Evolutionary conservation across 2,329 filamentous ascomycete species (phyloP), one percentile per base, ranked within the genome.

Genomic region (Trichoderma cornu-damae): DNA sequence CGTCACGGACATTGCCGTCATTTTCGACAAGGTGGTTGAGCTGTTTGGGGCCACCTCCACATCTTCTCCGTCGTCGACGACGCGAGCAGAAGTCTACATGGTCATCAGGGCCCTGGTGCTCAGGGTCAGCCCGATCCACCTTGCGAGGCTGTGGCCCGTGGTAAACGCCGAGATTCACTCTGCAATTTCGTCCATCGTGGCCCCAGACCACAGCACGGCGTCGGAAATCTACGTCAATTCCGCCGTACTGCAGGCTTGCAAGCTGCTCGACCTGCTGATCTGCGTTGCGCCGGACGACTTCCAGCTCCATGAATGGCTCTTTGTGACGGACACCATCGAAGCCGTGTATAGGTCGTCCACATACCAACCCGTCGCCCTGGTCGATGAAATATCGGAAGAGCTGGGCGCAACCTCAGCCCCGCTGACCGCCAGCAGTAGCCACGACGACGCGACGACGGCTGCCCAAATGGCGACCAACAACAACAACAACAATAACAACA

Each of bases 261-360:
- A 97, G 69, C 80, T 99, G 3, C 80, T 99, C 3, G 94, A 99
- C 67, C 78, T 91, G 18, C 78, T 99, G n/a, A 81, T 97, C 12
- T 86, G 90, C 42, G 79, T 92, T 6, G 87, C 89, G 4, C 93
- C 92, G 0, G 94, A 99, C 64, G 94, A 99, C 70, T 99, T 97
- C 73, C 94, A 97, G 71, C 82, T 97, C n/a, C 88, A 96, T 66
- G 90, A 96, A 75, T 99, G 94, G 94, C 83, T 97, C 3, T 99
- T 96, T 71, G 86, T 99, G 56, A 96, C 91, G 1, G 94, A 99
- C 72, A 97, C 93, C 12, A 92, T 96, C 62, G 94, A 99, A 66
- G 92, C 94, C 1, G 89, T 99, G 32, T 96, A 99, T 72, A 85
- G 89, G 11, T 86, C 90, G 0, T 74, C 83, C 12, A 76, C 78